phyloP scores from a whole-genome alignment of 2,329 filamentous ascomycete genomes.

The Ustulina deusta region DNA sequence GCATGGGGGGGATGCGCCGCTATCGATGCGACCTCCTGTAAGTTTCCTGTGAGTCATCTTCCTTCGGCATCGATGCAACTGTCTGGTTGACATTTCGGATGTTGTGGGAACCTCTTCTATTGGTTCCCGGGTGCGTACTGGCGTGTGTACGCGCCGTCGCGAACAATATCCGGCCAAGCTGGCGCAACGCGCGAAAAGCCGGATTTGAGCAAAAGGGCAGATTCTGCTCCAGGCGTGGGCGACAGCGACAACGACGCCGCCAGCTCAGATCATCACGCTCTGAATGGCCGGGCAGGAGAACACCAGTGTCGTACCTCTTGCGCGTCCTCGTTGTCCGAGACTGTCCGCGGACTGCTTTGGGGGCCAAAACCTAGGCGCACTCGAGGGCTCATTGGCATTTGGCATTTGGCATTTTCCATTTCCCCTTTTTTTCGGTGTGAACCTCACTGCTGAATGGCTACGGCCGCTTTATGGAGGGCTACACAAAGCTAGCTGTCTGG shows the following conservation, averaged over 20 bases:
- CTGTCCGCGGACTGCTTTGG: constrained; percentile 37
- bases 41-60: constrained; percentile 48
- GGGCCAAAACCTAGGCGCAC: constrained; percentile 37
- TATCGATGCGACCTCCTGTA: constrained; percentile 44
- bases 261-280: constrained; percentile 34
- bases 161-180: constrained; percentile 36
- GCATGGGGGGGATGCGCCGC: constrained; percentile 39
- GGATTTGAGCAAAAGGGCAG: constrained; percentile 28
- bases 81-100: constrained; percentile 24
- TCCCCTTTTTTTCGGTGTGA: constrained; percentile 47
- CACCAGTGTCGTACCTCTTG: constrained; percentile 23
- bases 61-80: constrained; percentile 21
- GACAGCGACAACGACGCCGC: constrained; percentile 29
- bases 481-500: constrained; percentile 44
- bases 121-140: constrained; percentile 24
- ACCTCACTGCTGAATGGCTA: constrained; percentile 40
- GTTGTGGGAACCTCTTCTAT: constrained; percentile 29
- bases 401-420: too few relatives aligned
- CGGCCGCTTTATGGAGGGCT: constrained; percentile 44
- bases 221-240: constrained; percentile 17
- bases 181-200: constrained; percentile 40
- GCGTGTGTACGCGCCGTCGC: constrained; percentile 30
- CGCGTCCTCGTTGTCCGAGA: constrained; percentile 13
- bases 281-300: constrained; percentile 29
- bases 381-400: constrained; percentile 25